A percentile compares a stretch with the other conserved stretches of the same genome.
Evolutionary conservation across 164 flowering plant species (phyloP).

Genomic region (Buxus sempervirens): DNA sequence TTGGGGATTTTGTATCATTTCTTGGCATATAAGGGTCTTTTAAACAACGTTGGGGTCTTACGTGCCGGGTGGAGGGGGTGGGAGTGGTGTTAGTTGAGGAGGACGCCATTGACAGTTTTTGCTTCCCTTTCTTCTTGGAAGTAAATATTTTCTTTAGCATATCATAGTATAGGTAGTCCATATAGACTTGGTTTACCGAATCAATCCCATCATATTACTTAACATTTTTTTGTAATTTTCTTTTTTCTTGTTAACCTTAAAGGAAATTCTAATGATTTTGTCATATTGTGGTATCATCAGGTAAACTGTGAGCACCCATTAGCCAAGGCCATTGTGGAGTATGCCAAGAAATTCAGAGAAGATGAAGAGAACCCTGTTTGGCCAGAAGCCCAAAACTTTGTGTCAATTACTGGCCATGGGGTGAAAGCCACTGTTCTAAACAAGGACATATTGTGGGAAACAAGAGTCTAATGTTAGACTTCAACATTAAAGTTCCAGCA

Average conservation of each 20-base stretch:
- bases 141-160: too few species aligned
- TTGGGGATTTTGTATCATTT: too few species aligned
- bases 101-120: too few species aligned
- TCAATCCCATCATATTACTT: too few species aligned
- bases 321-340: slow-evolving; percentile 60
- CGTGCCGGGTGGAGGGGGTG: too few species aligned
- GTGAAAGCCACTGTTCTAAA: slow-evolving; percentile 47
- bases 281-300: slow-evolving; percentile 16
- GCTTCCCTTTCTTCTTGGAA: too few species aligned
- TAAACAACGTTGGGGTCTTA: too few species aligned
- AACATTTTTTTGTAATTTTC: too few species aligned
- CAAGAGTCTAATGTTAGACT: slow-evolving; percentile 46
- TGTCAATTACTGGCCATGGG: slow-evolving; percentile 53
- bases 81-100: too few species aligned
- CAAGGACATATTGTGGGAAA: slow-evolving; percentile 61
- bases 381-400: slow-evolving; percentile 46
- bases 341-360: slow-evolving; percentile 46
- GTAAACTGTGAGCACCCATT: slow-evolving; percentile 68
- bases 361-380: slow-evolving; percentile 34
- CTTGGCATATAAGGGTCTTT: too few species aligned
- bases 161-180: too few species aligned
- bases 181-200: too few species aligned
- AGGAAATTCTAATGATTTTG: neutral
- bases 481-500: slow-evolving; percentile 30
- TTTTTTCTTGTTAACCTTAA: neutral